Percentiles rank a stretch among this genome's conserved stretches.
These are phyloP conservation scores for Pseudogymnoascus sp. DNA, from an alignment of 2,329 filamentous ascomycete genomes.

Conservation along the genomic window DNA sequence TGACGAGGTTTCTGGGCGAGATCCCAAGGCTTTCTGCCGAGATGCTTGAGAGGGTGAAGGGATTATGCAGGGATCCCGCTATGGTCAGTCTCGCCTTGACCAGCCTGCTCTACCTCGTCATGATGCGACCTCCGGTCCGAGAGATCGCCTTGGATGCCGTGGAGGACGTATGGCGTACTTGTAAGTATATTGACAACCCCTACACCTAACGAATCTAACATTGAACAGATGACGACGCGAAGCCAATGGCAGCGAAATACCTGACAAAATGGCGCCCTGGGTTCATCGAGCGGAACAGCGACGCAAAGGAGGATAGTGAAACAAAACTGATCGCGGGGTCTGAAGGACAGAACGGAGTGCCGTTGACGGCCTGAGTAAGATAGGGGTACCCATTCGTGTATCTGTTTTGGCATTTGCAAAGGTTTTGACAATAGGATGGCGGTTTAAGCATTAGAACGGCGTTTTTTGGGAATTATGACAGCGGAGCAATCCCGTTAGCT, in stretches of 20 bases:
- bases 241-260: constrained; percentile 54
- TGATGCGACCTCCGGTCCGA: constrained; percentile 58
- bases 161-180: constrained; percentile 59
- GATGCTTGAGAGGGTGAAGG: constrained; percentile 66
- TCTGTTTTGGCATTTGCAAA: neutral
- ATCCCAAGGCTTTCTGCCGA: constrained; percentile 69
- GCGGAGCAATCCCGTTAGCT: constrained; percentile 3
- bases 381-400: neutral
- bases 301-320: neutral
- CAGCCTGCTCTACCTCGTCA: constrained; percentile 57
- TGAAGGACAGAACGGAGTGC: neutral
- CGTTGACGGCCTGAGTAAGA: constrained; percentile 2
- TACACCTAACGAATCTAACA: constrained; percentile 15
- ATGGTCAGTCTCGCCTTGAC: constrained; percentile 56
- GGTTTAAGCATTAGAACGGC: neutral
- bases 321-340: neutral
- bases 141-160: constrained; percentile 57
- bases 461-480: neutral
- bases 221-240: constrained; percentile 49
- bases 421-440: neutral
- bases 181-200: constrained; percentile 36
- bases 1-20: constrained; percentile 87
- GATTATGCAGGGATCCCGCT: constrained; percentile 57
- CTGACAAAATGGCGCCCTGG: constrained; percentile 51
- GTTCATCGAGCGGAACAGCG: constrained; percentile 19